Evolutionary conservation across 176 grass and related monocot species (phyloP).

Genomic region (Panicum miliaceum): DNA sequence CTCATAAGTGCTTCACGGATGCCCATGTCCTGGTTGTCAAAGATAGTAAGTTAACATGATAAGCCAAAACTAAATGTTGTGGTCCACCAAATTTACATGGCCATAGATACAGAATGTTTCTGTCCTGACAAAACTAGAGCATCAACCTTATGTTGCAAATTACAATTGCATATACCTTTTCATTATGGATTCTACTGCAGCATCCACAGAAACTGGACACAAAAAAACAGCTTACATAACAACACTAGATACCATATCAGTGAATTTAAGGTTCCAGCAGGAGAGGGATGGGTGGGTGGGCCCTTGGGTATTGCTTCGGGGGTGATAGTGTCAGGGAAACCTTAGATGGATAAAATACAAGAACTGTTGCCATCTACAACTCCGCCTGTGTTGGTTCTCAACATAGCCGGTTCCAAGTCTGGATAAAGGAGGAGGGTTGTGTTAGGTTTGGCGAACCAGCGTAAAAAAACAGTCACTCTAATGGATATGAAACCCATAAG

Average conservation of each 20-base stretch:
- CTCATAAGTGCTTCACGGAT: conserved; percentile 85
- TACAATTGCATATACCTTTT: not conserved
- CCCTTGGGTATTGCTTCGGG: not conserved
- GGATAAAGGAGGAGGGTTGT: too few relatives aligned
- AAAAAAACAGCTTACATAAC: not conserved
- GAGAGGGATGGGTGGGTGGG: not conserved
- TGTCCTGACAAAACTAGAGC: not conserved
- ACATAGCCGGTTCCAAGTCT: too few relatives aligned
- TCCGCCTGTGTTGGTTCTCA: too few relatives aligned
- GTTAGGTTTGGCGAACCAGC: too few relatives aligned
- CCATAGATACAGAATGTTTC: not conserved
- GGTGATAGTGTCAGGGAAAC: not conserved
- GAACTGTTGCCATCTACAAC: not conserved
- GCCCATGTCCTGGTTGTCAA: conserved; percentile 70
- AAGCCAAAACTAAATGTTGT: not conserved
- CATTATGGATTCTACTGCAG: not conserved
- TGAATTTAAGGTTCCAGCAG: not conserved
- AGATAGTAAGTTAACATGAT: not conserved
- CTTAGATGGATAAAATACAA: conserved; percentile 17
- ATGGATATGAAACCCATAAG: too few relatives aligned
- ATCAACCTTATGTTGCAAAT: not conserved
- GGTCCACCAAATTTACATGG: not conserved
- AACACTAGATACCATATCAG: not conserved
- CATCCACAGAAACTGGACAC: conserved; percentile 11
- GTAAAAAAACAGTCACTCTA: too few relatives aligned